Base-by-base conservation (phyloP, 2,329 filamentous ascomycete genomes). In the Fusarium continuum region DNA sequence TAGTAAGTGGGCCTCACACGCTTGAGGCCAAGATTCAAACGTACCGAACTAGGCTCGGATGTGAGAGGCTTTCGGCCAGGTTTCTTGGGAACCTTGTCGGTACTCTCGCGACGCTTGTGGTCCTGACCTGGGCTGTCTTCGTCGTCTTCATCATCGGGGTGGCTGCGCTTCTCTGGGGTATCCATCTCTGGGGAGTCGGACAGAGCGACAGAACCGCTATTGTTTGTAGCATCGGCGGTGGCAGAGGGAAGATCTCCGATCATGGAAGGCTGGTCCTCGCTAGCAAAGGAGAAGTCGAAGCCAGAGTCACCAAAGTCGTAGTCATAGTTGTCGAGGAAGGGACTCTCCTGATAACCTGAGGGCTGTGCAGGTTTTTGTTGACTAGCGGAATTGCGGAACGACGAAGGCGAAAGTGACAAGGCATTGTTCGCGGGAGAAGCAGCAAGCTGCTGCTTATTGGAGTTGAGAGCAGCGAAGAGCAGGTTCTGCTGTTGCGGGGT, bases 51-150 rank as follows among this genome's bases (percentile, higher is more conserved):
- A 20, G 95, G 95, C 77, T 98, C 95, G 19, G 92, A 96, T 41
- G 92, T 98, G 71, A 98, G 83, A 17, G 94, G 95, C 82, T 99
- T 99, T 64, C 95, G 88, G 45, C 95, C 95, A 5, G 95, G 94
- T 80, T 98, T 99, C 86, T 98, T 98, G 20, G 92, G 87, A 36
- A 89, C 83, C 78, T 95, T 97, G 38, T 93, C 92, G 52, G 92
- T 88, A 55, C 89, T 87, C 77, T 96, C 93, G 58, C 91, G 87
- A 65, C 92, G 86, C 81, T 93, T 95, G 55, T 82, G 77, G 14
- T 79, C 78, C 36, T 79, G 79, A 50, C 80, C 77, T 16, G 72
- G 71, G 31, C 70, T 73, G 23, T 78, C 75, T n/a, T 84, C 90
- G 6, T 91, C 89, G 2, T 88, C 88, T 11, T 91, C 86, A 26